Conservation (phyloP, 2,329 filamentous ascomycete species). For the Paecilomyces dactylethromorphus region DNA sequence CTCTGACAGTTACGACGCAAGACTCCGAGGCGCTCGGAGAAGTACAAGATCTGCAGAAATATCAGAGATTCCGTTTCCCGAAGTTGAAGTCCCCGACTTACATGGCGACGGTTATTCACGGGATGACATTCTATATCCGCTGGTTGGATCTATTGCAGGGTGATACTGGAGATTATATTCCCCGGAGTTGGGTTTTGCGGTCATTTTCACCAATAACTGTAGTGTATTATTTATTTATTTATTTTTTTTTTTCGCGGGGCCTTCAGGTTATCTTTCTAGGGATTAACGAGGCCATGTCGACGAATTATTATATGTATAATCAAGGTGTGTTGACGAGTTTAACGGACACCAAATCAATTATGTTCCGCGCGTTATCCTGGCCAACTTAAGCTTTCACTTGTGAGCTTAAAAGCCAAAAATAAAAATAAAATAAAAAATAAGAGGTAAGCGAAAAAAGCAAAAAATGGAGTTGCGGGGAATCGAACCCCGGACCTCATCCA, state of each 20-base stretch:
- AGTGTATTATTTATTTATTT: background rate
- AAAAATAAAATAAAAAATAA: background rate
- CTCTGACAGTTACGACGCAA: background rate
- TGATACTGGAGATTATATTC: background rate
- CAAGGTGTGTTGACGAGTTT: background rate
- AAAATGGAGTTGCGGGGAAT: constrained; percentile 36
- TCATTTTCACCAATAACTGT: background rate
- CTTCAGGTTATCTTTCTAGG: background rate
- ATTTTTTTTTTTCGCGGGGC: background rate
- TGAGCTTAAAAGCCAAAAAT: no score
- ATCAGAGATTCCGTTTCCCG: background rate
- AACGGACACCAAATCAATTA: no score
- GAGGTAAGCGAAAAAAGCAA: background rate
- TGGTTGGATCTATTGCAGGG: background rate
- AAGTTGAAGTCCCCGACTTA: background rate
- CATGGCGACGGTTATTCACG: background rate
- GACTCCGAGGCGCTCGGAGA: background rate
- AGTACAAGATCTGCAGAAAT: background rate
- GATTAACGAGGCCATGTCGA: background rate
- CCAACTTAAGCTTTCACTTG: no score
- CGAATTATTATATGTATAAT: background rate
- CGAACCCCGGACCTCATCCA: constrained; percentile 37
- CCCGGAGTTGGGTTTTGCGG: no score
- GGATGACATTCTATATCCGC: background rate
- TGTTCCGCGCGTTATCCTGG: no score